phyloP scores from a whole-genome alignment of 768 basidiomycete species.

The Macrolepiota albuminosa region DNA sequence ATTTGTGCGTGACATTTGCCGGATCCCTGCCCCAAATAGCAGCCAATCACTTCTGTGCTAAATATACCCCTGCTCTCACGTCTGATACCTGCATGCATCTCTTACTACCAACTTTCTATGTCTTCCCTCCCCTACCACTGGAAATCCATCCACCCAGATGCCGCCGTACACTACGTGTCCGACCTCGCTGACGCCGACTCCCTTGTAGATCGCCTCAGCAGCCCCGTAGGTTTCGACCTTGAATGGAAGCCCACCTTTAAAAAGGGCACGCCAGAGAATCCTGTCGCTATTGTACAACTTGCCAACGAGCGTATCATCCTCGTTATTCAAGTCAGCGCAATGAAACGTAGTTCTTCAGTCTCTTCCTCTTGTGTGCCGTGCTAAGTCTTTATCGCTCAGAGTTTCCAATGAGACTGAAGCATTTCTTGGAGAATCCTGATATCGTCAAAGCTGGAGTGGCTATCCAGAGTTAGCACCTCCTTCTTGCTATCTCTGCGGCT shows the following conservation, averaged over 20 bases:
- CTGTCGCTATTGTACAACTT: constrained; percentile 70
- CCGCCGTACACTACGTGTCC: constrained; percentile 30
- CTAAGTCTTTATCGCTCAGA: constrained; percentile 25
- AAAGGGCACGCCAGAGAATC: constrained; percentile 56
- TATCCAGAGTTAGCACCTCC: constrained; percentile 53
- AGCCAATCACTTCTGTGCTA: constrained; percentile 24
- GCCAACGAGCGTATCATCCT: constrained; percentile 51
- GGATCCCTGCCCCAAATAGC: constrained; percentile 28
- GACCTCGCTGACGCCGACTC: constrained; percentile 29
- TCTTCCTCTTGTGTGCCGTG: background rate
- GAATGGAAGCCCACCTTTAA: constrained; percentile 70
- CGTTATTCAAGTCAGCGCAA: constrained; percentile 61
- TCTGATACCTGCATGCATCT: constrained; percentile 3
- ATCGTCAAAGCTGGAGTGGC: constrained; percentile 68
- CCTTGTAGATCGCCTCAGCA: constrained; percentile 23
- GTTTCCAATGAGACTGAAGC: constrained; percentile 47
- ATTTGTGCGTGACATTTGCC: constrained; percentile 18
- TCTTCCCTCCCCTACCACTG: constrained; percentile 29
- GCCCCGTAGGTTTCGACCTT: constrained; percentile 63
- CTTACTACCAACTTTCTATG: background rate
- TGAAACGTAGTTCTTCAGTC: constrained; percentile 35
- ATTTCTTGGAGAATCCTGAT: constrained; percentile 47
- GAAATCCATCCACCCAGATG: constrained; percentile 26
- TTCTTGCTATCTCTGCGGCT: constrained; percentile 6
- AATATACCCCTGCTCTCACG: constrained; percentile 16